Conservation (phyloP, 2,329 filamentous ascomycete genomes). For the Clarireedia hainanense region DNA sequence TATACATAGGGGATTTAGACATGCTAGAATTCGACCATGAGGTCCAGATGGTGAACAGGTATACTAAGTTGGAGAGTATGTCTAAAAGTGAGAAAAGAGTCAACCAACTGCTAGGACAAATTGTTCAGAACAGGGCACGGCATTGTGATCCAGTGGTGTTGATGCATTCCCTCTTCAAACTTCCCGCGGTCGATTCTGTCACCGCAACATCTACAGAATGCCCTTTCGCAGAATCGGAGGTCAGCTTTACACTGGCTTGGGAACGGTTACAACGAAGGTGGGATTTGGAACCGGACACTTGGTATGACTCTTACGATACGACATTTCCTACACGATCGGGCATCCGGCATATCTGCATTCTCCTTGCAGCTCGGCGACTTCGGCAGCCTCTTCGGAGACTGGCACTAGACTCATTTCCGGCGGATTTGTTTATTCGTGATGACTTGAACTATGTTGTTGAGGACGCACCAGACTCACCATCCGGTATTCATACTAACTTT, state of each 20-base stretch:
- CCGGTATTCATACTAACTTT: background rate
- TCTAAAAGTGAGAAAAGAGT: background rate
- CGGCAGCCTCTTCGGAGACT: background rate
- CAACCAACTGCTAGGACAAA: background rate
- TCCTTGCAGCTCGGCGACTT: background rate
- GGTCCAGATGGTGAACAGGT: conserved; percentile 3
- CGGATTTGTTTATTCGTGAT: background rate
- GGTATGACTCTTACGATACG: conserved; percentile 4
- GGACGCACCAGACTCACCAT: background rate
- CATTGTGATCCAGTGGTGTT: conserved; percentile 3
- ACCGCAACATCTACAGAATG: background rate
- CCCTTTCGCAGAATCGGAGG: conserved; percentile 1
- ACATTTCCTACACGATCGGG: conserved; percentile 2
- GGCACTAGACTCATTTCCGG: background rate
- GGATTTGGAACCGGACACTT: background rate
- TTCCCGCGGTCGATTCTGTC: background rate
- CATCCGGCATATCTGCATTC: conserved; percentile 1
- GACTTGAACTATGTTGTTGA: background rate
- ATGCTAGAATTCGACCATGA: conserved; percentile 8
- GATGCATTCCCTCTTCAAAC: background rate
- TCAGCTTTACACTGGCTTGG: conserved; percentile 3
- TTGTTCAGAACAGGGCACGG: background rate
- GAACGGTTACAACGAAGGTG: background rate
- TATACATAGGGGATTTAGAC: conserved; percentile 6
- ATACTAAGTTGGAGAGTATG: background rate